Percentiles rank a stretch among this genome's conserved stretches.
Evolutionary conservation across 2,329 filamentous ascomycete genomes (phyloP).

Genomic region (Aureobasidium sp.): DNA sequence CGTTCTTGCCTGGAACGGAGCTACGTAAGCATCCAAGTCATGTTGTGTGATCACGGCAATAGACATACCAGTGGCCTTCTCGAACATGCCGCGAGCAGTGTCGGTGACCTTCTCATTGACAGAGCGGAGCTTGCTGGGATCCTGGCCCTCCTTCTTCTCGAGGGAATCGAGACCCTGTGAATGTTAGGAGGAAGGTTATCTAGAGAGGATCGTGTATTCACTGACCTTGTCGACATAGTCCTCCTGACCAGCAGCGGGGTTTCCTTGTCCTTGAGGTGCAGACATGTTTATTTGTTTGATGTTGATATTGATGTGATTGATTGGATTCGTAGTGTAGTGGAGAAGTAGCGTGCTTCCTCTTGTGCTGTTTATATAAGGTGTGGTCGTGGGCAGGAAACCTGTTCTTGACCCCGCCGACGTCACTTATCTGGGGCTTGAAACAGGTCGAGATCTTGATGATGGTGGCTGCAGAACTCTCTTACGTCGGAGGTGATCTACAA

Average conservation of each 20-base stretch:
- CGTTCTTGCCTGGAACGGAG: constrained; percentile 19
- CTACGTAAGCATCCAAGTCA: neutral
- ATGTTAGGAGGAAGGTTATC: neutral
- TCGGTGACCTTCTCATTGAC: constrained; percentile 30
- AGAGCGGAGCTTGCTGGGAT: constrained; percentile 23
- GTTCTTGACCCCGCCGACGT: neutral
- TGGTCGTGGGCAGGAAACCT: neutral
- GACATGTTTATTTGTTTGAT: constrained; percentile 5
- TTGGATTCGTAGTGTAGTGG: neutral
- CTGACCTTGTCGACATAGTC: constrained; percentile 26
- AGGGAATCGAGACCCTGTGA: constrained; percentile 17
- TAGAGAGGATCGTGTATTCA: neutral
- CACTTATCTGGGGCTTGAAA: neutral
- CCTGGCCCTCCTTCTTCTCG: constrained; percentile 19
- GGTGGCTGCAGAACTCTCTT: neutral
- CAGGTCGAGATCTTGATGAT: neutral
- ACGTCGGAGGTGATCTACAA: neutral
- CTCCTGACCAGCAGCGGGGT: constrained; percentile 16
- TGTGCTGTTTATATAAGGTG: neutral
- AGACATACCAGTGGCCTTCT: constrained; percentile 26
- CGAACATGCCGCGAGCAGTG: constrained; percentile 24
- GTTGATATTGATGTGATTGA: neutral
- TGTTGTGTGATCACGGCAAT: neutral
- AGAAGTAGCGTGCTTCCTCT: neutral
- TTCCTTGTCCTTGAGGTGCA: constrained; percentile 9